Evolutionary conservation across 768 basidiomycete species (phyloP), one percentile per base, ranked within the genome.

Genomic region (Calocybe gangraenosa): DNA sequence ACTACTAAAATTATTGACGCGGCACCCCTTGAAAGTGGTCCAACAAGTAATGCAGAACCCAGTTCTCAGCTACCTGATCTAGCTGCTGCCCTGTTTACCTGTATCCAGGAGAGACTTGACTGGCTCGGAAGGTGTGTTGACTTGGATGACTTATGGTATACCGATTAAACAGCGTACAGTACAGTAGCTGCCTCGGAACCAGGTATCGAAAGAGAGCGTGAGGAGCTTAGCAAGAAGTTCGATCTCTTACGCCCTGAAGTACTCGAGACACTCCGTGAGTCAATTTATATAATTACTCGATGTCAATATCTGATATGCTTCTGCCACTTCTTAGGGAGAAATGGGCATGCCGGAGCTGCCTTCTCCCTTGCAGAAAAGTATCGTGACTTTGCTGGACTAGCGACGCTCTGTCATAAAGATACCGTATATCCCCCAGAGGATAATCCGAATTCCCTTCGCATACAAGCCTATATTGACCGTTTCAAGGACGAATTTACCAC

Each of bases 281-380:
- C 13, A 13, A 37, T 6, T 31, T 46, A 15, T 11, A 10, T 18
- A 21, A 35, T n/a, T n/a, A 11, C 30, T 7, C 25, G 17, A 44
- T 31, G 14, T 35, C 45, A 22, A 42, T 44, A 25, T 51, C 38
- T 13, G 39, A 28, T 21, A 14, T 20, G 45, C 10, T 28, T 35
- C 13, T 20, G 41, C 28, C 9, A n/a, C n/a, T n/a, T n/a, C n/a
- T n/a, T 50, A 93, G 91, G 89, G 8, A 68, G 72, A 18, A 78
- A 78, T 43, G 87, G 82, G 2, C 75, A 84, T 52, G 74, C 79
- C 13, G 66, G 75, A 19, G 68, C 82, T 37, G 94, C 93, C 0
- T 94, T 90, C 60, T 66, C 72, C 10, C 77, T 97, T 5, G 93
- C 93, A 2, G 92, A 95, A 54, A 73, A 84, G 47, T 92, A 94